Base-by-base conservation (phyloP, 805 yeast species). In the Wickerhamomyces bovis region DNA sequence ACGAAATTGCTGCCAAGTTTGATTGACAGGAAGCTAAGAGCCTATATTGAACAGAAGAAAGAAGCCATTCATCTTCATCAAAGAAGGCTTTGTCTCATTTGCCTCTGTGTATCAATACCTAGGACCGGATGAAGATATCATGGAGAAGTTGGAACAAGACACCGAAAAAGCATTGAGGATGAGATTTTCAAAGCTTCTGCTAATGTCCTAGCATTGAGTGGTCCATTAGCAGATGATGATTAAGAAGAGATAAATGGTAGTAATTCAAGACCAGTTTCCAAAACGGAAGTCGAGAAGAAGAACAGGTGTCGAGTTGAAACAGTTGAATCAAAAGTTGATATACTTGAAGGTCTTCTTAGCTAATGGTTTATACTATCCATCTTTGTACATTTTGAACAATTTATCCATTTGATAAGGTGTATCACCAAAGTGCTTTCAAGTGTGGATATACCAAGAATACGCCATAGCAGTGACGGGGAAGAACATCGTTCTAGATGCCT, bases 191-290 rank as follows among this genome's bases (percentile, higher is more conserved):
- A 71, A 50, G 83, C 90, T 0, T 74, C 78, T 21, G 83, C 87
- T 0, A 86, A 84, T 51, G 95, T 95, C 0, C 67, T 90, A 42
- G 94, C 97, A 0, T 62, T 89, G 54, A 96, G 97, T 6, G 94
- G 94, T 10, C 95, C 96, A 0, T 69, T 90, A 35, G 71, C 74
- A 4, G 81, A 78, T 35, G 92, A 84, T 36, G 86, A 78, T 18
- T 85, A 77, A 22, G 92, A 84, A 31, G 86, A 78, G 21, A 4
- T 20, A 4, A 79, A 72, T 8, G 69, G 66, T n/a, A 65, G 57
- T 13, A 43, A 43, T 11, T 28, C 59, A 5, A 48, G 22, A 16
- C 38, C 45, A 6, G 42, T 30, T 16, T 21, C 28, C 18, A 44
- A 38, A 43, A 45, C 39, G 12, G 48, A 42, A 18, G 51, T 41